A percentile compares a stretch with the other conserved stretches of the same genome.
phyloP scores from a whole-genome alignment of 2,329 filamentous ascomycete genomes.

The Chaetomiaceae sp. region DNA sequence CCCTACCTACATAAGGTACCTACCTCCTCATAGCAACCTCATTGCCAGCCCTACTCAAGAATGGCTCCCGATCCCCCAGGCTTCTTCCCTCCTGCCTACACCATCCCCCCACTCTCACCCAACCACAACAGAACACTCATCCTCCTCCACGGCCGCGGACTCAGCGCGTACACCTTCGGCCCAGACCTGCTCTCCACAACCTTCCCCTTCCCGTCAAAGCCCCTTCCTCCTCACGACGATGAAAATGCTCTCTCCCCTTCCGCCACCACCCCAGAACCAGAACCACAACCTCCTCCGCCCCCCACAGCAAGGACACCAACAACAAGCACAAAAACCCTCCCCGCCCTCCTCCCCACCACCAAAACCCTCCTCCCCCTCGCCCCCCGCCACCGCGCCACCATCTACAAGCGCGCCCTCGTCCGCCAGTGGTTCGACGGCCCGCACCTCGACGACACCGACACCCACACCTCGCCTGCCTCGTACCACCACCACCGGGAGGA shows the following conservation, averaged over 20 bases:
- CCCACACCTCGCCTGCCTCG: background rate
- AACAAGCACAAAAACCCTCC: slow-evolving; percentile 23
- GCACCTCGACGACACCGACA: slow-evolving; percentile 11
- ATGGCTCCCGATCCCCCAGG: slow-evolving; percentile 12
- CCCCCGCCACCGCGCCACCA: slow-evolving; percentile 32
- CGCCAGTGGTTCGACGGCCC: slow-evolving; percentile 42
- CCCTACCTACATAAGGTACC: no score
- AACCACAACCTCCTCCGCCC: background rate
- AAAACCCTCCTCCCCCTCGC: slow-evolving; percentile 49
- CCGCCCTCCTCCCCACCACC: slow-evolving; percentile 33
- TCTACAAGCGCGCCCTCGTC: slow-evolving; percentile 34
- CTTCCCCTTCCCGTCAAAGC: slow-evolving; percentile 13
- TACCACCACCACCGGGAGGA: slow-evolving; percentile 12
- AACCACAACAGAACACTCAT: slow-evolving; percentile 40
- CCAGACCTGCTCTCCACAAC: slow-evolving; percentile 31
- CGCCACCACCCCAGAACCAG: background rate
- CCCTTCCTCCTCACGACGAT: no score
- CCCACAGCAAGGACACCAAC: background rate
- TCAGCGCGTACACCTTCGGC: slow-evolving; percentile 35
- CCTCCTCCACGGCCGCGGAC: slow-evolving; percentile 46
- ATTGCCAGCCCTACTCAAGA: background rate
- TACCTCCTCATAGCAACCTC: no score
- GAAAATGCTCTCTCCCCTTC: no score
- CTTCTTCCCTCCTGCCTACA: slow-evolving; percentile 11
- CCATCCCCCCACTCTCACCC: slow-evolving; percentile 2